These are phyloP conservation scores for Capniomyces stellatus DNA, from an alignment of 371 early-diverging fungal genomes.

Conservation along the genomic window DNA sequence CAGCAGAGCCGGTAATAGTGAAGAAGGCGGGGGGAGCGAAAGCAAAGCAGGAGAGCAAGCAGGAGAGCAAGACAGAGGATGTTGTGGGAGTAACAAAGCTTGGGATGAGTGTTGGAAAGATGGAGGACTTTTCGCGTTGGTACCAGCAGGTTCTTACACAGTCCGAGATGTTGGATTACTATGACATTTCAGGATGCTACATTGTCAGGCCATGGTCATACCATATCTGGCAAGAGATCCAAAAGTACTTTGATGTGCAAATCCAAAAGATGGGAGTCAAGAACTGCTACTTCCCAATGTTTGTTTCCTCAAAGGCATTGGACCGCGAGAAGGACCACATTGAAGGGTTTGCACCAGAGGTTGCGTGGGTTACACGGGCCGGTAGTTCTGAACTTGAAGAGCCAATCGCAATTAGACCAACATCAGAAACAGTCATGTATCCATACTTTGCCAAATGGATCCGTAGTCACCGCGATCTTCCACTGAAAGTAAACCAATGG, in stretches of 20 bases:
- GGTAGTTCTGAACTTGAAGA: conserved; percentile 87
- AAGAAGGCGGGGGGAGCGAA: conserved; percentile 7
- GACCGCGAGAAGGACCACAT: conserved; percentile 98
- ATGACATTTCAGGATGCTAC: conserved; percentile 98
- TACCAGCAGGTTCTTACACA: conserved; percentile 84
- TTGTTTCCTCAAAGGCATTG: conserved; percentile 80
- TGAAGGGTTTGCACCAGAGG: conserved; percentile 99
- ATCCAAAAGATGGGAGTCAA: conserved; percentile 93
- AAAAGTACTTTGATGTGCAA: conserved; percentile 78
- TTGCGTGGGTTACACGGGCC: conserved; percentile 99
- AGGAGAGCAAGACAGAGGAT: conserved; percentile 10
- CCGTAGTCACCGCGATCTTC: conserved; percentile 95
- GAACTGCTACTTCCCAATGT: conserved; percentile 99
- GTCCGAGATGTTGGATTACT: conserved; percentile 98
- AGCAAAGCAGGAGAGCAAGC: conserved; percentile 3
- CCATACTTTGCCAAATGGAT: conserved; percentile 99
- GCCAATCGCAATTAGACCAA: conserved; percentile 98
- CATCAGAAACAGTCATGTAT: conserved; percentile 99
- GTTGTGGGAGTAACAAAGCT: conserved; percentile 32
- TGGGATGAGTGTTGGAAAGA: conserved; percentile 86
- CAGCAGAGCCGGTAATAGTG: conserved; percentile 7
- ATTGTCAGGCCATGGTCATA: conserved; percentile 96
- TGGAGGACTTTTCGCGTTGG: conserved; percentile 85
- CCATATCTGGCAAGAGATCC: conserved; percentile 95
- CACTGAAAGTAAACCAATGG: conserved; percentile 99